Evolutionary conservation across 331 rosid species (phyloP).

Genomic region (Cydonia oblonga): DNA sequence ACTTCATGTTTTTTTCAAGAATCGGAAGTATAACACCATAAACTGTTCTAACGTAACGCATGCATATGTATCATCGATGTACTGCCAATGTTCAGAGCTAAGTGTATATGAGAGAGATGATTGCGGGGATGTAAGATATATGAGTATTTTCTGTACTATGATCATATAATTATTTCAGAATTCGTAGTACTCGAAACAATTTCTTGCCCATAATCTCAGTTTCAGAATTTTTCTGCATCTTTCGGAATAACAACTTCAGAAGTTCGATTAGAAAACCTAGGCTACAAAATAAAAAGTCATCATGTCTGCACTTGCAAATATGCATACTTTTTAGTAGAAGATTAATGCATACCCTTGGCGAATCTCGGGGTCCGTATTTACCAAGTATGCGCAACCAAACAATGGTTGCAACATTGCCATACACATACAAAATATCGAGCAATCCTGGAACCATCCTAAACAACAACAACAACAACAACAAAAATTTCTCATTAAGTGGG

Average conservation of each 20-base stretch:
- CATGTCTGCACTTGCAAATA: not conserved
- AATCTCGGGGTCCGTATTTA: not conserved
- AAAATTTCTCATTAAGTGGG: too few relatives aligned
- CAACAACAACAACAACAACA: too few relatives aligned
- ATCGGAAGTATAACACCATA: not conserved
- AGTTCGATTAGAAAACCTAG: not conserved
- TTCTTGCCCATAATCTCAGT: not conserved
- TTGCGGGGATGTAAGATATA: not conserved
- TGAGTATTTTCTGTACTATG: not conserved
- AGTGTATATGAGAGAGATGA: not conserved
- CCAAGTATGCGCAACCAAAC: slow-evolving; percentile 32
- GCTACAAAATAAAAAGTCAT: not conserved
- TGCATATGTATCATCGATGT: not conserved
- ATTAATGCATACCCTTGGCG: not conserved
- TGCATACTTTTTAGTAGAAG: not conserved
- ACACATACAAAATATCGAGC: not conserved
- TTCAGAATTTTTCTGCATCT: not conserved
- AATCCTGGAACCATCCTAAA: not conserved
- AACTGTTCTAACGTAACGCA: not conserved
- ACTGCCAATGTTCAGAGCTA: not conserved
- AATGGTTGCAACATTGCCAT: slow-evolving; percentile 21
- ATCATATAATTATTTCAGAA: not conserved
- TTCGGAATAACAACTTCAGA: not conserved
- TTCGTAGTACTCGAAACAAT: not conserved
- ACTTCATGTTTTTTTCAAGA: not conserved